Conservation (phyloP, 2,329 filamentous ascomycete genomes). For the Stachybotrys chartarum region DNA sequence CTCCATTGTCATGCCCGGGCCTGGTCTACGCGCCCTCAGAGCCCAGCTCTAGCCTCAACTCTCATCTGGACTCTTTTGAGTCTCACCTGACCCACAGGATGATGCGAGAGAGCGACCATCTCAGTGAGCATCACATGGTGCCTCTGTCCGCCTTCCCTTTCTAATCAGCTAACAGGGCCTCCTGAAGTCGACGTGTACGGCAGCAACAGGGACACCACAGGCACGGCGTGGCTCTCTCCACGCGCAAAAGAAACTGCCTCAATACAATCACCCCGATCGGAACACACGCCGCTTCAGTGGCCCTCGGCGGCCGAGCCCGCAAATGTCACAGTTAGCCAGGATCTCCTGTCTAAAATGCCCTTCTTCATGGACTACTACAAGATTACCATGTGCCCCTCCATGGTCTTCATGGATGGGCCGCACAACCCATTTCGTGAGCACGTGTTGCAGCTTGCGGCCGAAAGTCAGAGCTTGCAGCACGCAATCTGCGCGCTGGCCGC, state of each 20-base stretch:
- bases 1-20: slow-evolving; percentile 54
- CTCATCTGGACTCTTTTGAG: slow-evolving; percentile 53
- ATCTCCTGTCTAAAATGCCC: slow-evolving; percentile 70
- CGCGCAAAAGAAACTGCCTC: slow-evolving; percentile 35
- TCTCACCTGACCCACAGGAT: slow-evolving; percentile 45
- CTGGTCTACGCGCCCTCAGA: slow-evolving; percentile 55
- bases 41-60: slow-evolving; percentile 51
- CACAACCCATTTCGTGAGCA: slow-evolving; percentile 81
- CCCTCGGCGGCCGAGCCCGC: slow-evolving; percentile 37
- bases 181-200: slow-evolving; percentile 46
- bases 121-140: slow-evolving; percentile 40
- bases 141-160: slow-evolving; percentile 25
- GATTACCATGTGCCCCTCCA: slow-evolving; percentile 82
- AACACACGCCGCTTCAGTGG: slow-evolving; percentile 41
- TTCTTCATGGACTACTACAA: slow-evolving; percentile 93
- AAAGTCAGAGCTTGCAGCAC: slow-evolving; percentile 80
- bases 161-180: slow-evolving; percentile 35
- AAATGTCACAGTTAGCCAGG: slow-evolving; percentile 45
- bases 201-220: slow-evolving; percentile 40
- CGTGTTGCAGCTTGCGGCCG: slow-evolving; percentile 68
- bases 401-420: slow-evolving; percentile 84
- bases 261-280: slow-evolving; percentile 32
- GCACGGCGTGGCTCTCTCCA: slow-evolving; percentile 36
- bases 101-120: slow-evolving; percentile 46
- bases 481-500: slow-evolving; percentile 84